Evolutionary conservation across 768 basidiomycete species (phyloP).

Genomic region (Naganishia vaughanmartiniae): DNA sequence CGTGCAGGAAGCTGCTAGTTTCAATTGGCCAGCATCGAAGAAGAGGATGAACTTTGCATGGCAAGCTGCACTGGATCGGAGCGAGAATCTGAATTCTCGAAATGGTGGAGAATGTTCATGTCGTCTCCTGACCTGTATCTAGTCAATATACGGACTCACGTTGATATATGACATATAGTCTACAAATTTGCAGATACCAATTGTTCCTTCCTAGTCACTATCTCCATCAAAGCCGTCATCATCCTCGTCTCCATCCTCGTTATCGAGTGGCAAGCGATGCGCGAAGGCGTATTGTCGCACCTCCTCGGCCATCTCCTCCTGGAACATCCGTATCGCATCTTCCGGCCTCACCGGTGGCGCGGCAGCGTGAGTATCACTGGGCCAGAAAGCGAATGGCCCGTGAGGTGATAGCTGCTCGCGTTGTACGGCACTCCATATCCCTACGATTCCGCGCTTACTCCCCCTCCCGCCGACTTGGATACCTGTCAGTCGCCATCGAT

Average conservation of each 20-base stretch:
- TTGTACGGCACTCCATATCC: conserved; percentile 21
- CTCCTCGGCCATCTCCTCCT: conserved; percentile 8
- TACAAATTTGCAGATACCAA: no score
- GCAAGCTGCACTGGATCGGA: no score
- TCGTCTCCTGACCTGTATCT: no score
- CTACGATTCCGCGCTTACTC: conserved; percentile 42
- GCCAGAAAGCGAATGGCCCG: conserved; percentile 13
- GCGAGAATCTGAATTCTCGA: no score
- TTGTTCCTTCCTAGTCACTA: neutral
- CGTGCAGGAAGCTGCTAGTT: no score
- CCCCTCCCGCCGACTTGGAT: conserved; percentile 49
- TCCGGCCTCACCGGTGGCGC: neutral
- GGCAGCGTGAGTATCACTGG: neutral
- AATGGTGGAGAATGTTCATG: no score
- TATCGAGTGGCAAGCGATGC: neutral
- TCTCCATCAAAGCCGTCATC: neutral
- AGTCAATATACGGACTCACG: no score
- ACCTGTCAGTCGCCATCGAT: conserved; percentile 47
- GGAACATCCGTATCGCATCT: conserved; percentile 6
- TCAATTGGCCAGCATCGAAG: no score
- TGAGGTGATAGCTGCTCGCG: conserved; percentile 12
- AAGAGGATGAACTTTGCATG: no score
- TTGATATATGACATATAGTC: no score
- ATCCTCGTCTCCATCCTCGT: neutral
- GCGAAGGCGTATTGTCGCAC: neutral